Evolutionary conservation across 371 early-diverging fungal species (phyloP).

Genomic region (Mortierella sp.): DNA sequence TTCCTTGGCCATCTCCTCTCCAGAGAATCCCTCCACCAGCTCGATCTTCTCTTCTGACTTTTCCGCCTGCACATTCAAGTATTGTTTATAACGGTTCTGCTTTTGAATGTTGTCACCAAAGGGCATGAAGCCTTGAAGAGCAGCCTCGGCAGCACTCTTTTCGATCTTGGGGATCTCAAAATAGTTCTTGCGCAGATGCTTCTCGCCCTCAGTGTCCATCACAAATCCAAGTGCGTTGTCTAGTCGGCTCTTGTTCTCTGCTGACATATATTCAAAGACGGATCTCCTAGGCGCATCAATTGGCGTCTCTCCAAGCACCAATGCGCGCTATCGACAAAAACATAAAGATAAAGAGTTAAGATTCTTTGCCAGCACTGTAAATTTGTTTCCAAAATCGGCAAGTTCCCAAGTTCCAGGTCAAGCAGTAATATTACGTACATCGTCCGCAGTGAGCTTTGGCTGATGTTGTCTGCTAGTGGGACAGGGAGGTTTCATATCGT

Average conservation of each 20-base stretch:
- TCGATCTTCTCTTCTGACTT: conserved; percentile 43
- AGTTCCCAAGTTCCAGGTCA: conserved; percentile 76
- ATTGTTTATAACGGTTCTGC: conserved; percentile 82
- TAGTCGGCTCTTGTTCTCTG: conserved; percentile 74
- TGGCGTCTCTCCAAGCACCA: conserved; percentile 77
- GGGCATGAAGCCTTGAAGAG: conserved; percentile 88
- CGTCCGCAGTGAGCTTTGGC: conserved; percentile 66
- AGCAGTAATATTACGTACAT: conserved; percentile 54
- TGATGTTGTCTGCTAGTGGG: conserved; percentile 6
- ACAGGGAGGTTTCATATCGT: conserved; percentile 19
- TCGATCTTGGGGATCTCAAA: conserved; percentile 64
- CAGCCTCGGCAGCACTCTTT: conserved; percentile 74
- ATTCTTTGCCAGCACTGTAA: too few species aligned
- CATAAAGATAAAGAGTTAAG: too few species aligned
- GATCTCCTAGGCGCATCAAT: conserved; percentile 74
- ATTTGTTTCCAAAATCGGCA: too few species aligned
- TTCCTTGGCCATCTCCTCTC: conserved; percentile 73
- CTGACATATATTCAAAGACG: conserved; percentile 80
- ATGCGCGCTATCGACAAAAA: conserved; percentile 62
- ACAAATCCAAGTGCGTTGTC: conserved; percentile 62
- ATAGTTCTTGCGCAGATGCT: conserved; percentile 20
- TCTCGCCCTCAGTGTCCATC: conserved; percentile 37
- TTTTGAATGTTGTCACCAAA: conserved; percentile 81
- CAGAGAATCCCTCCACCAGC: conserved; percentile 59
- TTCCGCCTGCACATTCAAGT: conserved; percentile 77